phyloP scores from a whole-genome alignment of 2,329 filamentous ascomycete genomes.

The Alternaria consortialis region DNA sequence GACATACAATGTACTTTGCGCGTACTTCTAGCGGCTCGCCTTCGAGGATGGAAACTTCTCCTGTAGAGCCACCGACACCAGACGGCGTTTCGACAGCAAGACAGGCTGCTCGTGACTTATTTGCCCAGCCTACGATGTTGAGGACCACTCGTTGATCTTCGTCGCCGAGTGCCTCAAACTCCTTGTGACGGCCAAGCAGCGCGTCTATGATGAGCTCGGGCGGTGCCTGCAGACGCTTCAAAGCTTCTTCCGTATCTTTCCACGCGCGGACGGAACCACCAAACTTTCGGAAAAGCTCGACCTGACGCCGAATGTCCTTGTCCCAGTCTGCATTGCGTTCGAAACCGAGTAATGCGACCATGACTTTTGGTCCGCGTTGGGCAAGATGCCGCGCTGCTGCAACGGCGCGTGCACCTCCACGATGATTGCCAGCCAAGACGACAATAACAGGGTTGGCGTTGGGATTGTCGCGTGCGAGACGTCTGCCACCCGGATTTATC shows the following conservation, averaged over 20 bases:
- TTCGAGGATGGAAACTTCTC: conserved; percentile 68
- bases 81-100: conserved; percentile 91
- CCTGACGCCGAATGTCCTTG: conserved; percentile 80
- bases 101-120: conserved; percentile 82
- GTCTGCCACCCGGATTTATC: conserved; percentile 66
- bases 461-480: conserved; percentile 59
- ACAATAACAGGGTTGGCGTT: conserved; percentile 68
- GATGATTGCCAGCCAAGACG: conserved; percentile 94
- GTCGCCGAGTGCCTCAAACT: conserved; percentile 86
- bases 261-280: conserved; percentile 76
- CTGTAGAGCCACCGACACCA: conserved; percentile 80
- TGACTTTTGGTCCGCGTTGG: conserved; percentile 81
- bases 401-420: conserved; percentile 83
- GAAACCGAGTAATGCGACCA: conserved; percentile 84
- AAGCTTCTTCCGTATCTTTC: conserved; percentile 64
- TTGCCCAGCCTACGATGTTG: conserved; percentile 92
- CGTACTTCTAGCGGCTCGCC: conserved; percentile 81
- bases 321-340: conserved; percentile 84
- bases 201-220: conserved; percentile 89
- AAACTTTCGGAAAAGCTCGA: conserved; percentile 83
- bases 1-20: conserved; percentile 81
- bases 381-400: conserved; percentile 87
- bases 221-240: conserved; percentile 66
- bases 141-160: conserved; percentile 85
- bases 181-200: conserved; percentile 82